Evolutionary conservation across 192 early-diverging fungal genomes (phyloP).

Genomic region (Phycomyces blakesleeanus): DNA sequence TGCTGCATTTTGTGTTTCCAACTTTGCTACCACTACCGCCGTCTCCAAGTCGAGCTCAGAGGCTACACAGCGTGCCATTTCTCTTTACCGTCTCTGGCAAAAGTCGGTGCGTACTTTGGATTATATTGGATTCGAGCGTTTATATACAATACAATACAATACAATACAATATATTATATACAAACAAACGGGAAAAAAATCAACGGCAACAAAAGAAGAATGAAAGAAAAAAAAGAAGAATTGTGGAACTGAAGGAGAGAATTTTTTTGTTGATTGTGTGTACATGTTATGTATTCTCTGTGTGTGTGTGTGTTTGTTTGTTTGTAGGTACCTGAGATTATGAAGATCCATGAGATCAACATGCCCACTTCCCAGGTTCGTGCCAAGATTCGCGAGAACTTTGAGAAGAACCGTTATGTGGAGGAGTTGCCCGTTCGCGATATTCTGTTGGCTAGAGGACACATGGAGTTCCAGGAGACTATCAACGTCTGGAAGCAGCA

Average conservation of each 20-base stretch:
- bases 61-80: slow-evolving; percentile 58
- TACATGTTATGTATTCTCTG: too few relatives aligned
- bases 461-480: slow-evolving; percentile 84
- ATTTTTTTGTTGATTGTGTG: background rate
- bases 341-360: slow-evolving; percentile 69
- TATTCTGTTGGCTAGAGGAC: slow-evolving; percentile 83
- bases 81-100: slow-evolving; percentile 73
- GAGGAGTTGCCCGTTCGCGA: slow-evolving; percentile 74
- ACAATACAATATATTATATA: background rate
- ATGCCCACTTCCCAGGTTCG: slow-evolving; percentile 68
- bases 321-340: slow-evolving; percentile 67
- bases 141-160: too few relatives aligned
- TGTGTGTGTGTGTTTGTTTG: background rate
- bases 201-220: background rate
- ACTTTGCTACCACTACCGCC: slow-evolving; percentile 48
- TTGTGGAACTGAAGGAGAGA: background rate
- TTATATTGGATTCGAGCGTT: background rate
- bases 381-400: slow-evolving; percentile 83
- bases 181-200: too few relatives aligned
- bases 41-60: slow-evolving; percentile 59
- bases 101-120: slow-evolving; percentile 43
- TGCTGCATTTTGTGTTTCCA: slow-evolving; percentile 32
- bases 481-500: slow-evolving; percentile 91
- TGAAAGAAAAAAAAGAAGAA: slow-evolving; percentile 2
- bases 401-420: slow-evolving; percentile 81